Base-by-base conservation (phyloP, 2,329 filamentous ascomycete species). In the Amauroascus verrucosus region DNA sequence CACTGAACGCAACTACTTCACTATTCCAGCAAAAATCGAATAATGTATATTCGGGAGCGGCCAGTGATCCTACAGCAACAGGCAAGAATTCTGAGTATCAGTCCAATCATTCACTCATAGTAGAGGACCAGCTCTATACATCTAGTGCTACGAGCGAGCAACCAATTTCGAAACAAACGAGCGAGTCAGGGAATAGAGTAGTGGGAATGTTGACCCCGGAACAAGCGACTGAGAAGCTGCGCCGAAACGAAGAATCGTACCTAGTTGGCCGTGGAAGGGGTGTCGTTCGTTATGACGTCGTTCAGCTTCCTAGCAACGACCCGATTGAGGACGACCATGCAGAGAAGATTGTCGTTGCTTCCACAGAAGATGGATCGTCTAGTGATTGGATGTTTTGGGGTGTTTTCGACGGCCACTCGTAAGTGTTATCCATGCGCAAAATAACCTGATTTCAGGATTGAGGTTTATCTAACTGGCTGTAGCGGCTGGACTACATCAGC, bases 381-480 rank as follows among this genome's bases (percentile, higher is more conserved):
- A 87, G 80, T 57, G 94, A 98, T 70, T 98, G 93, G 93, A 97
- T 97, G 89, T 98, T 98, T 69, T 98, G 94, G 93, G 93, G 90
- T 54, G 90, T 98, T 16, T 98, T 97, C 69, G 93, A 98, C 66
- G 93, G 93, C 0, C 93, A 98, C 70, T 88, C 87, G 88, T 91
- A 74, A 70, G 80, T 78, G 56, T 49, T 38, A 6, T 26, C 6
- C 30, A 7, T 28, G 40, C 41, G 14, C 13, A 22, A 37, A 28
- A 14, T 11, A 6, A 30, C n/a, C 5, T 24, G 9, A 37, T 6
- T 30, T 18, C 24, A n/a, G 14, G 13, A 26, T 32, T 33, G 20
- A 35, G 26, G 35, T 14, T 9, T 56, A 45, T 30, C 58, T 63
- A 48, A 66, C 49, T 48, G 45, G 13, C 60, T 37, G 54, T 61